These are phyloP conservation scores for Coleophoma crateriformis DNA, from an alignment of 2,329 filamentous ascomycete species.

Conservation along the genomic window DNA sequence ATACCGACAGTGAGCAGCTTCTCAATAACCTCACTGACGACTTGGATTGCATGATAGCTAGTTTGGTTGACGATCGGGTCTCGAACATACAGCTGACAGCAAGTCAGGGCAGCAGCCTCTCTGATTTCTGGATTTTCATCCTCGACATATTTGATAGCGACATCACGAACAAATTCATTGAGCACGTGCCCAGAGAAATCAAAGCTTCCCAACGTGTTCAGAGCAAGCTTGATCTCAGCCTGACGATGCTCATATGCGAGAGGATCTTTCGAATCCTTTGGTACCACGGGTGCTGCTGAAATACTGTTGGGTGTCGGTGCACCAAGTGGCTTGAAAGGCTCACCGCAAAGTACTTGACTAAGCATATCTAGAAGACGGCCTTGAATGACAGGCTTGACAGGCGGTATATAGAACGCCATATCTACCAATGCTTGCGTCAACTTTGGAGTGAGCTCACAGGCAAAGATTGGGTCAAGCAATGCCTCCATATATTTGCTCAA, in stretches of 20 bases:
- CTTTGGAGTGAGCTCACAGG: conserved; percentile 88
- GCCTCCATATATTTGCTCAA: conserved; percentile 98
- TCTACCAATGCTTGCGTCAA: conserved; percentile 94
- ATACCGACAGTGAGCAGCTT: conserved; percentile 93
- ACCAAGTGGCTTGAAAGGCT: conserved; percentile 86
- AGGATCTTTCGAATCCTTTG: conserved; percentile 81
- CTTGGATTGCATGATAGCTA: conserved; percentile 92
- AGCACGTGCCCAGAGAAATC: conserved; percentile 90
- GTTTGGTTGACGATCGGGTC: conserved; percentile 98
- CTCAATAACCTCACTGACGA: conserved; percentile 96
- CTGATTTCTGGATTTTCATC: conserved; percentile 91
- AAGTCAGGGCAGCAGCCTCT: conserved; percentile 91
- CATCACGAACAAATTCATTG: conserved; percentile 97
- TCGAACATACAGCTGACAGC: conserved; percentile 93
- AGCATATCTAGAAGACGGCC: conserved; percentile 92
- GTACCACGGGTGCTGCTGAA: conserved; percentile 73
- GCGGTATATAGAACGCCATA: conserved; percentile 98
- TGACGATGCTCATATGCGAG: conserved; percentile 76
- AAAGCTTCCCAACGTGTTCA: conserved; percentile 96
- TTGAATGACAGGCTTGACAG: conserved; percentile 88
- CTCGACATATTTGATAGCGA: conserved; percentile 96
- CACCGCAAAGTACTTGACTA: conserved; percentile 86
- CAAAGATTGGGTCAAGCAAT: conserved; percentile 91
- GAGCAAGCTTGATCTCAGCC: conserved; percentile 82
- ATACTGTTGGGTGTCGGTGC: conserved; percentile 81